These are phyloP conservation scores for Nothophytophthora sp. DNA, from an alignment of 352 stramenopile species.

Conservation along the genomic window DNA sequence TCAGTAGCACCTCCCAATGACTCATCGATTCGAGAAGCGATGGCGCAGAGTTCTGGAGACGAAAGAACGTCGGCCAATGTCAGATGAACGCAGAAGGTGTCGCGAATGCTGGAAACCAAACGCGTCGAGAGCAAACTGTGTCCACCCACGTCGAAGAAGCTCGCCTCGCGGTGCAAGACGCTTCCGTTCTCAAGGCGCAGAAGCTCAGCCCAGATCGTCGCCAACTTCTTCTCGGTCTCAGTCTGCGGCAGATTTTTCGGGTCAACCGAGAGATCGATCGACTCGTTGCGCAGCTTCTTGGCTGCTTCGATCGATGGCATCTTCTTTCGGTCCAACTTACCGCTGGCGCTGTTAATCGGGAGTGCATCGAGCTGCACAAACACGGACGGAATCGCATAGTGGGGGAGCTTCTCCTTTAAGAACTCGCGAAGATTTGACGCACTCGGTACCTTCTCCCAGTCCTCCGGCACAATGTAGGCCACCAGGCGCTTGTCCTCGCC, in stretches of 20 bases:
- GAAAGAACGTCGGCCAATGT: slow-evolving; percentile 79
- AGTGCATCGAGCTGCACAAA: slow-evolving; percentile 85
- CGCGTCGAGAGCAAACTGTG: slow-evolving; percentile 79
- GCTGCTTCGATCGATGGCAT: slow-evolving; percentile 75
- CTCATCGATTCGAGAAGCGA: slow-evolving; percentile 59
- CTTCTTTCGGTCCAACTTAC: slow-evolving; percentile 90
- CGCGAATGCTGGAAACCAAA: slow-evolving; percentile 70
- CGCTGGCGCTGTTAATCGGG: slow-evolving; percentile 85
- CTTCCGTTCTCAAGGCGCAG: slow-evolving; percentile 60
- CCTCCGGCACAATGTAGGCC: slow-evolving; percentile 89
- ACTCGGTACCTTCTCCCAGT: slow-evolving; percentile 67
- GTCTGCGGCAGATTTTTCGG: slow-evolving; percentile 48
- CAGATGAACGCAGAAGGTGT: slow-evolving; percentile 63
- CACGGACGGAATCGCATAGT: slow-evolving; percentile 83
- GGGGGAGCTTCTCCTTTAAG: slow-evolving; percentile 73
- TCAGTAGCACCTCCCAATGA: slow-evolving; percentile 13
- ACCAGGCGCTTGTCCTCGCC: slow-evolving; percentile 91
- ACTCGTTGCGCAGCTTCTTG: slow-evolving; percentile 66
- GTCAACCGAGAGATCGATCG: slow-evolving; percentile 68
- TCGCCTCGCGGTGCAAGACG: slow-evolving; percentile 56
- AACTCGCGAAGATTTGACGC: slow-evolving; percentile 65
- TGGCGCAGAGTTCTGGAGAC: slow-evolving; percentile 50
- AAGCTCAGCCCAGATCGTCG: slow-evolving; percentile 64
- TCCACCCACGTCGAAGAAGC: slow-evolving; percentile 84
- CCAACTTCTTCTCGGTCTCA: slow-evolving; percentile 59